phyloP scores from a whole-genome alignment of 2,329 filamentous ascomycete species.

The Trematosphaeria pertusa region DNA sequence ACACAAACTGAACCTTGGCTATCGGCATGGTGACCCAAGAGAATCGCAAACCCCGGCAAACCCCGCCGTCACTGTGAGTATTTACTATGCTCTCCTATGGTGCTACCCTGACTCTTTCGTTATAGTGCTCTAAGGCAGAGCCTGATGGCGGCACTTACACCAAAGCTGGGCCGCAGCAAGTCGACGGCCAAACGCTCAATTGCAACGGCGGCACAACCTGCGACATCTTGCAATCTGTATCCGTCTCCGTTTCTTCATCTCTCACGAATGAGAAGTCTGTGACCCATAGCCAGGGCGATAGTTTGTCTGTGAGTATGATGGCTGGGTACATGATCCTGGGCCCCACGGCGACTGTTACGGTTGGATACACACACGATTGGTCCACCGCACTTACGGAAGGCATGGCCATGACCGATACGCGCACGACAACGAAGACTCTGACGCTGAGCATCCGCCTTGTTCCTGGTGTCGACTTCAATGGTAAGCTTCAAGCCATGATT shows the following conservation, averaged over 20 bases:
- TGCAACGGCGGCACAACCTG: constrained; percentile 4
- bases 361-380: constrained; percentile 1
- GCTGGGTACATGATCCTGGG: no score
- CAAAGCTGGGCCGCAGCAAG: constrained; percentile 5
- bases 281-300: neutral
- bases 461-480: constrained; percentile 4
- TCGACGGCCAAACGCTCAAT: constrained; percentile 4
- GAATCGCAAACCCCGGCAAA: no score
- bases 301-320: neutral
- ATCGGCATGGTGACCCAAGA: no score
- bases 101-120: neutral
- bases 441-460: constrained; percentile 1
- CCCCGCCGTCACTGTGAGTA: constrained; percentile 4
- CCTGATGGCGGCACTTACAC: constrained; percentile 7
- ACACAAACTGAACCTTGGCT: no score
- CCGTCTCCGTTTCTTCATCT: constrained; percentile 1
- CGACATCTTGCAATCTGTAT: constrained; percentile 1
- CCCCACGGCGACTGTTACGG: neutral
- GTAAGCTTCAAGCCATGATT: constrained; percentile 6
- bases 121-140: constrained; percentile 8
- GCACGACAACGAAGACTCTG: constrained; percentile 4
- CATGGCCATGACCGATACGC: neutral
- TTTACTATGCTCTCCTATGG: neutral
- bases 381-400: constrained; percentile 2
- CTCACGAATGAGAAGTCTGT: constrained; percentile 10